A percentile compares a stretch with the other conserved stretches of the same genome.
Evolutionary conservation across 306 rosid genomes (phyloP).

Genomic region (Carpinus fangiana): DNA sequence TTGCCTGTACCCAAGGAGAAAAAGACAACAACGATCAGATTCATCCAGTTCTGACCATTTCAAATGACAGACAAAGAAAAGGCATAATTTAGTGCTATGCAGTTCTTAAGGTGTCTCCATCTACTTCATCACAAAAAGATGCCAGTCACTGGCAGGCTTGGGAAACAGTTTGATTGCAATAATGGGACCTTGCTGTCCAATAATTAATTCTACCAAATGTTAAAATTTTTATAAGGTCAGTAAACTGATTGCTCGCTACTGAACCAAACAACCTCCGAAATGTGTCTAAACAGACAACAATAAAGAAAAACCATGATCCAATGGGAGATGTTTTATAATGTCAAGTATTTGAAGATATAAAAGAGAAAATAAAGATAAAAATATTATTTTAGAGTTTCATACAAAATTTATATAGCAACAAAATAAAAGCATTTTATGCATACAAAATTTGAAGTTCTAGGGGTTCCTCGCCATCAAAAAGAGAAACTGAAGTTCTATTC

Average conservation of each 20-base stretch:
- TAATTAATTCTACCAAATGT: not conserved
- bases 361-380: not conserved
- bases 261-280: not conserved
- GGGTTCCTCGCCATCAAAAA: too few relatives aligned
- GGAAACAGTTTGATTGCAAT: not conserved
- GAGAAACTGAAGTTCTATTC: not conserved
- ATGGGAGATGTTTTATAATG: not conserved
- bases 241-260: not conserved
- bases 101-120: conserved; percentile 5
- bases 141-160: not conserved
- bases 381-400: not conserved
- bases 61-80: not conserved
- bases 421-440: not conserved
- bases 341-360: not conserved
- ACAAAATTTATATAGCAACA: not conserved
- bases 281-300: not conserved
- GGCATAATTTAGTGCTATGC: conserved; percentile 2
- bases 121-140: conserved; percentile 6
- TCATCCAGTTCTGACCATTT: conserved; percentile 18
- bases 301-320: not conserved
- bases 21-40: conserved; percentile 11
- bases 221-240: not conserved
- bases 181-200: not conserved
- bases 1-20: conserved; percentile 54
- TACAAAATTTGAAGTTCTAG: not conserved